A percentile compares a stretch with the other conserved stretches of the same genome.
Conservation (phyloP, 257 asterid species). For the Paraleonurus japonicus region DNA sequence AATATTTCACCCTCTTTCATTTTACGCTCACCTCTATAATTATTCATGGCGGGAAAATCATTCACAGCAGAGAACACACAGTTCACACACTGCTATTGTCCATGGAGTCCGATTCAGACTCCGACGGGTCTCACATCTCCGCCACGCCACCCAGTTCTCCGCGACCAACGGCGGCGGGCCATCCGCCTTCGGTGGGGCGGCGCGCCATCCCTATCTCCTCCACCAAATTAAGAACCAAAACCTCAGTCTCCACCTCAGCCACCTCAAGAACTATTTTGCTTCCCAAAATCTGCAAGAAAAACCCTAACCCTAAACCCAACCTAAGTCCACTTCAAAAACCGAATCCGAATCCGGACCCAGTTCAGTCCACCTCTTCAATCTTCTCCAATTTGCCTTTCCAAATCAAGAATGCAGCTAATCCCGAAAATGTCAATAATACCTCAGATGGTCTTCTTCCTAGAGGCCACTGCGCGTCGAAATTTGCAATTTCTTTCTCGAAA, state of each 20-base stretch:
- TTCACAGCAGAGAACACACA: neutral
- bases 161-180: slow-evolving; percentile 22
- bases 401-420: slow-evolving; percentile 27
- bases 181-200: slow-evolving; percentile 23
- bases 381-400: slow-evolving; percentile 50
- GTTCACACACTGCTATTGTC: neutral
- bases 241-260: slow-evolving; percentile 34
- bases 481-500: slow-evolving; percentile 52
- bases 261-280: slow-evolving; percentile 60
- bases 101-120: slow-evolving; percentile 82
- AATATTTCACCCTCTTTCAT: no score
- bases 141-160: slow-evolving; percentile 69
- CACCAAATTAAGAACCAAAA: slow-evolving; percentile 40
- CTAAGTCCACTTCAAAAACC: slow-evolving; percentile 17
- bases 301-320: slow-evolving; percentile 24
- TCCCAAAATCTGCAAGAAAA: slow-evolving; percentile 51
- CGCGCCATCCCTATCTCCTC: slow-evolving; percentile 36
- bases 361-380: slow-evolving; percentile 25
- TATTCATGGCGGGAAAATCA: slow-evolving; percentile 2
- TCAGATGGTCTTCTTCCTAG: slow-evolving; percentile 43
- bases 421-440: slow-evolving; percentile 21
- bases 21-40: no score
- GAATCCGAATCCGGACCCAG: neutral
- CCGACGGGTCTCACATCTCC: slow-evolving; percentile 82
- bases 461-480: slow-evolving; percentile 46